These are phyloP conservation scores for Calonectria henricotiae DNA, from an alignment of 2,329 filamentous ascomycete species.

Conservation along the genomic window DNA sequence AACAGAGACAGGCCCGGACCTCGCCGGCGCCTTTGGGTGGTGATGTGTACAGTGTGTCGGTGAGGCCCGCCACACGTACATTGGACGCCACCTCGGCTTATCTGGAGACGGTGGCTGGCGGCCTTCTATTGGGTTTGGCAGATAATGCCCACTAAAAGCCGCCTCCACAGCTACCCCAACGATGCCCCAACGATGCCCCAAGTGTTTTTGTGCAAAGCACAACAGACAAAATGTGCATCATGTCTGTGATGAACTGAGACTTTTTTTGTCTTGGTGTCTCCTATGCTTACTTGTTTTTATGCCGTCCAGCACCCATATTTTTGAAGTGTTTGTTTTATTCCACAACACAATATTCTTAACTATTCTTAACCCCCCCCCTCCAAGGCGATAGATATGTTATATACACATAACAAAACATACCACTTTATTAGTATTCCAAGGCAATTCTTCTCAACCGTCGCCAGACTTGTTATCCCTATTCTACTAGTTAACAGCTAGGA, in stretches of 20 bases:
- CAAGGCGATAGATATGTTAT: no score
- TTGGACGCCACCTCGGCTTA: constrained; percentile 25
- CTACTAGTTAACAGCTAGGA: no score
- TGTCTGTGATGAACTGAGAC: background rate
- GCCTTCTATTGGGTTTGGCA: constrained; percentile 6
- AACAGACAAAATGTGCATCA: background rate
- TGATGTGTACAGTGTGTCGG: constrained; percentile 24
- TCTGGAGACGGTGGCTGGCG: constrained; percentile 8
- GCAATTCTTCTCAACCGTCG: no score
- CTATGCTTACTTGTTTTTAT: no score
- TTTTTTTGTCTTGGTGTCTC: background rate
- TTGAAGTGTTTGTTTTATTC: no score
- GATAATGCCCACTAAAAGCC: constrained; percentile 9
- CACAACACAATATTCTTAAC: no score
- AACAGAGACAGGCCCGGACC: constrained; percentile 1
- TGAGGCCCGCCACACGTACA: constrained; percentile 18
- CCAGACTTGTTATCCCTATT: no score
- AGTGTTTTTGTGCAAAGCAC: constrained; percentile 5
- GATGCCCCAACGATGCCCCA: background rate
- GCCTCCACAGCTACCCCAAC: constrained; percentile 20
- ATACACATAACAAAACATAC: no score
- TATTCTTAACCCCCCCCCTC: no score
- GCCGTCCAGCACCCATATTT: no score
- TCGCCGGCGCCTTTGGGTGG: constrained; percentile 15
- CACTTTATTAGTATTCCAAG: no score